phyloP scores from a whole-genome alignment of 176 grass and related monocot species.

The Zizania latifolia region DNA sequence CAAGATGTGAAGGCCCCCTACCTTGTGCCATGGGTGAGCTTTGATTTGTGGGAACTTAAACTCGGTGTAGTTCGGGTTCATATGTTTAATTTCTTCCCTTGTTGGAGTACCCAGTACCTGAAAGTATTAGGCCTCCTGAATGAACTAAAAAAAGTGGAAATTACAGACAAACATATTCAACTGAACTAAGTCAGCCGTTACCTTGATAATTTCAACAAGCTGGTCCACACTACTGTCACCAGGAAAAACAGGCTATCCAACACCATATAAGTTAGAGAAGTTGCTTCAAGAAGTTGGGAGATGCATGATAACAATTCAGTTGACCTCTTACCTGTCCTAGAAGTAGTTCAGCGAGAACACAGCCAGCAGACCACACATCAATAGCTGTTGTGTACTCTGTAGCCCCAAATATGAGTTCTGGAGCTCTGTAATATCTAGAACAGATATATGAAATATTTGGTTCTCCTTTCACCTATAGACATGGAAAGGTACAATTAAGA shows the following conservation, averaged over 20 bases:
- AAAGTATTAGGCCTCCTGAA: background rate
- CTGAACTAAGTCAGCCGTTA: constrained; percentile 8
- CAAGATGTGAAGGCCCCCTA: background rate
- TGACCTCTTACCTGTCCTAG: constrained; percentile 58
- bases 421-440: constrained; percentile 90
- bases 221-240: constrained; percentile 83
- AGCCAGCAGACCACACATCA: constrained; percentile 89
- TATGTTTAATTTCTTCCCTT: constrained; percentile 88
- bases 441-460: constrained; percentile 95
- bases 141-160: constrained; percentile 20
- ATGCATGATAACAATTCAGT: constrained; percentile 7
- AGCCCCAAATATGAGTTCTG: constrained; percentile 90
- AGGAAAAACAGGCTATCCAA: constrained; percentile 75
- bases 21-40: constrained; percentile 88
- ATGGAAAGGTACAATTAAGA: no score
- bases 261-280: constrained; percentile 28
- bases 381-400: constrained; percentile 84
- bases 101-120: constrained; percentile 86
- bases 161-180: background rate
- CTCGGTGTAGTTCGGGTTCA: constrained; percentile 82
- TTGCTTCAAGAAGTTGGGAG: constrained; percentile 19
- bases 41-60: constrained; percentile 90
- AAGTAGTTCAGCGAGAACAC: constrained; percentile 83
- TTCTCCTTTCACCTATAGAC: constrained; percentile 71
- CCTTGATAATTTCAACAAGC: constrained; percentile 92